Conservation (phyloP, 306 rosid genomes). For the Gastrolobium villosum region DNA sequence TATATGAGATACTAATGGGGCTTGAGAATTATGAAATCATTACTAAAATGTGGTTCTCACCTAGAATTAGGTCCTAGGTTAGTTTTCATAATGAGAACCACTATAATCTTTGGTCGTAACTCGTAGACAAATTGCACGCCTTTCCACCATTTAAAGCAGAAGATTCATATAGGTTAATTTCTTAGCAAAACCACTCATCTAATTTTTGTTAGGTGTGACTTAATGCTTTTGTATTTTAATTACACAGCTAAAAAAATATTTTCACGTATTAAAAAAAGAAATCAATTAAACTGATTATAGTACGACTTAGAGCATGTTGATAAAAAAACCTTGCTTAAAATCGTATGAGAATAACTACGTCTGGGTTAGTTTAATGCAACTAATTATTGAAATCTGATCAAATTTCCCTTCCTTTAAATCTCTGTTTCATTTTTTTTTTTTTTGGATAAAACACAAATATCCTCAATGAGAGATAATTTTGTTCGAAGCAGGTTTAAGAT, state of each 20-base stretch:
- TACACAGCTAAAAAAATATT: neutral
- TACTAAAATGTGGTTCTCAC: slow-evolving; percentile 37
- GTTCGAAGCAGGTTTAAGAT: too few relatives aligned
- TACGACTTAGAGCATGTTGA: neutral
- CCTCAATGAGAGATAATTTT: too few relatives aligned
- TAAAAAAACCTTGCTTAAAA: neutral
- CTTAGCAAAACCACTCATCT: neutral
- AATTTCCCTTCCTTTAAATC: too few relatives aligned
- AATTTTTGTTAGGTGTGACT: slow-evolving; percentile 15
- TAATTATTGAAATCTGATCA: neutral
- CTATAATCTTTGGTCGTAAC: slow-evolving; percentile 17
- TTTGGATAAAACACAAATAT: too few relatives aligned
- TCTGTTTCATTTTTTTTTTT: neutral
- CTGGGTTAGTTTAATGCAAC: neutral
- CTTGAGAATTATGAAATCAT: slow-evolving; percentile 36
- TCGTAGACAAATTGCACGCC: slow-evolving; percentile 9
- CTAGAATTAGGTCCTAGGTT: slow-evolving; percentile 46
- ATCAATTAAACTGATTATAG: neutral
- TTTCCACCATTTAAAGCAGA: slow-evolving; percentile 22
- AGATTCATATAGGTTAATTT: slow-evolving; percentile 36
- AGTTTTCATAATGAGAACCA: slow-evolving; percentile 31
- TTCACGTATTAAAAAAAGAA: neutral
- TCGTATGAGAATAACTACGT: neutral
- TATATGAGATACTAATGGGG: slow-evolving; percentile 10
- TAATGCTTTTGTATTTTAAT: neutral